Evolutionary conservation across 2,329 filamentous ascomycete species (phyloP), one percentile per base, ranked within the genome.

Genomic region (Trichothecium sympodiale): DNA sequence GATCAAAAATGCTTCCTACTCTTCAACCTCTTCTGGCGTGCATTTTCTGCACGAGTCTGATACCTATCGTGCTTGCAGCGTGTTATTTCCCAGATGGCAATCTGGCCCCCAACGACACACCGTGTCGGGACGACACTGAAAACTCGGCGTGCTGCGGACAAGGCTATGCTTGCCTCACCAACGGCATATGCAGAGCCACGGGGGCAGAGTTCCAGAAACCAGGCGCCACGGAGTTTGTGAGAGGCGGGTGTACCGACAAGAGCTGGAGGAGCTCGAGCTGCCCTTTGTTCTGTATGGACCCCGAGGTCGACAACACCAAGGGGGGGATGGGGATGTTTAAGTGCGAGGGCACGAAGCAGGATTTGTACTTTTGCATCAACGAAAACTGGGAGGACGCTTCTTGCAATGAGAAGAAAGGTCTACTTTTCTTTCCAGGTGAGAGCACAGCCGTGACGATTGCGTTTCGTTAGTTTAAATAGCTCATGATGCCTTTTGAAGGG

Each of bases 111-210:
- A 45, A 52, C 33, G 51, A 60, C 39, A 43, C 43, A 1, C 51
- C 57, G 2, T 61, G 57, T 40, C 39, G 32, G 7, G 42, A 48
- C 31, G 43, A 40, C 27, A 49, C 44, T 2, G 35, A 36, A 2
- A 41, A 55, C 18, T 51, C 57, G 0, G 40, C 46, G 1, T 60
- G 57, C 41, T 60, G 57, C 38, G 54, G 53, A 3, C 47, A 50
- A n/a, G 55, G 53, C 7, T 59, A 53, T 31, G 56, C 55, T 1
- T 61, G 58, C 37, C 42, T 58, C 3, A 52, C 47, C 20, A 57
- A 56, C 39, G 45, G 45, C 17, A 42, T 61, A 5, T 61, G 58
- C 41, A 38, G 45, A 43, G 44, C 52, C 4, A 53, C 50, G 2
- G 52, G 41, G 1, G 34, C 46, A 5, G 44, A 48, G 35, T 29